phyloP scores from a whole-genome alignment of 345 rosid genomes.

The Populus tremula region DNA sequence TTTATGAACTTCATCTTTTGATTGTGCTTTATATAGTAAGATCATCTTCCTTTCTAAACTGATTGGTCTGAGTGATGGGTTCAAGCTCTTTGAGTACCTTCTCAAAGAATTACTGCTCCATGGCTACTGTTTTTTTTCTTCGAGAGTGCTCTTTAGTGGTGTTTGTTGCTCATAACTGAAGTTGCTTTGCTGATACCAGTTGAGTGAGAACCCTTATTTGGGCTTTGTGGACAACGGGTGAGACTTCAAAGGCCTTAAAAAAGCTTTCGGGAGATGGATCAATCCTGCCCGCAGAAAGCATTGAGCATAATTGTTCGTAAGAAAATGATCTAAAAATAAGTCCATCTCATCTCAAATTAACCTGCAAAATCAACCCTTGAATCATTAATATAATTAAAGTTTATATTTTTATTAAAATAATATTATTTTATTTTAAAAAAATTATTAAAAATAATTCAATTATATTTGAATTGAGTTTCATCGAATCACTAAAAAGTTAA shows the following conservation, averaged over 20 bases:
- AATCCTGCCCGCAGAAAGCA: neutral
- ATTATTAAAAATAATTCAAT: rapidly evolving
- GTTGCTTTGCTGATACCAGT: neutral
- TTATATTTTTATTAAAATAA: too few species aligned
- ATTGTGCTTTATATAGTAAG: neutral
- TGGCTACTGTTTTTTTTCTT: neutral
- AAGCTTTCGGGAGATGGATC: neutral
- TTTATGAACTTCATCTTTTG: neutral
- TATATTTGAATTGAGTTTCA: rapidly evolving
- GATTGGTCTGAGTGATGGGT: neutral
- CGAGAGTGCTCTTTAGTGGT: neutral
- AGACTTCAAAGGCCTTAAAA: neutral
- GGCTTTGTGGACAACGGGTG: neutral
- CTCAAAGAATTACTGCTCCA: neutral
- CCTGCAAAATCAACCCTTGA: too few species aligned
- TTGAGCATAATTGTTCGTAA: too few species aligned
- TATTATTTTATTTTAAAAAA: too few species aligned
- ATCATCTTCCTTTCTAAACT: neutral
- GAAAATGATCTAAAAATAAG: too few species aligned
- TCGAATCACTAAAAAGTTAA: too few species aligned
- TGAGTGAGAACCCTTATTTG: neutral
- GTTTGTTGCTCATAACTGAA: neutral
- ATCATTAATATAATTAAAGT: too few species aligned
- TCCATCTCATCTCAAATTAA: rapidly evolving
- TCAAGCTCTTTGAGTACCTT: neutral